Conservation (phyloP, 2,329 filamentous ascomycete species). For the Annulohypoxylon truncatum region DNA sequence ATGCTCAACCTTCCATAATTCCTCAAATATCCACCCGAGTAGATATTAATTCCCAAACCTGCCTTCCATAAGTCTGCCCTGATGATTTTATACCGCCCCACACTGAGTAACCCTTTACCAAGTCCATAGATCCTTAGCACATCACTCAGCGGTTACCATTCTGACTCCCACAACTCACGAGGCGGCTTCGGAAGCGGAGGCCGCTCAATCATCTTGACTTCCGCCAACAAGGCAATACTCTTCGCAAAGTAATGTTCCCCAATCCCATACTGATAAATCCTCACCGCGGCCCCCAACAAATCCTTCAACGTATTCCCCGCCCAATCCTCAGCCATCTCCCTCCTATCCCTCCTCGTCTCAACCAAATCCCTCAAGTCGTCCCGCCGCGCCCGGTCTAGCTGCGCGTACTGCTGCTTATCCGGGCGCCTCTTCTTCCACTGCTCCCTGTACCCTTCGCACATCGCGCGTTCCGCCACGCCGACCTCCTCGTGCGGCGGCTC, state of each 20-base stretch:
- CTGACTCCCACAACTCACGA: not conserved
- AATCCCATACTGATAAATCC: constrained; percentile 20
- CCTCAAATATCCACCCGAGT: not conserved
- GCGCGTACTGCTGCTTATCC: not conserved
- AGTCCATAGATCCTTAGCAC: not conserved
- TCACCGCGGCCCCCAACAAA: constrained; percentile 8
- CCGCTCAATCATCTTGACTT: not conserved
- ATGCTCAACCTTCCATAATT: not conserved
- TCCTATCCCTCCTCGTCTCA: not conserved
- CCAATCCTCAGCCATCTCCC: constrained; percentile 1
- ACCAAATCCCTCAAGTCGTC: not conserved
- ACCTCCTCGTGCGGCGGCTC: not conserved
- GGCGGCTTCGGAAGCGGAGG: not conserved
- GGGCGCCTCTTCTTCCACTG: not conserved
- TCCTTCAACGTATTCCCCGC: constrained; percentile 25
- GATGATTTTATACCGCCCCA: not conserved
- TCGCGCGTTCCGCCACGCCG: not conserved
- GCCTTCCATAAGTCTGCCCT: not conserved
- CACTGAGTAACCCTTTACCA: not conserved
- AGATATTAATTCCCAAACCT: not conserved
- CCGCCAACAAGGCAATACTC: not conserved
- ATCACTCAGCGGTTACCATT: too few relatives aligned
- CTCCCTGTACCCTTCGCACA: not conserved
- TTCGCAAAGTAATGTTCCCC: constrained; percentile 2
- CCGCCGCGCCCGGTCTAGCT: not conserved